Evolutionary conservation across 257 asterid genomes (phyloP), one percentile per base, ranked within the genome.

Genomic region (Lavandula angustifolia): DNA sequence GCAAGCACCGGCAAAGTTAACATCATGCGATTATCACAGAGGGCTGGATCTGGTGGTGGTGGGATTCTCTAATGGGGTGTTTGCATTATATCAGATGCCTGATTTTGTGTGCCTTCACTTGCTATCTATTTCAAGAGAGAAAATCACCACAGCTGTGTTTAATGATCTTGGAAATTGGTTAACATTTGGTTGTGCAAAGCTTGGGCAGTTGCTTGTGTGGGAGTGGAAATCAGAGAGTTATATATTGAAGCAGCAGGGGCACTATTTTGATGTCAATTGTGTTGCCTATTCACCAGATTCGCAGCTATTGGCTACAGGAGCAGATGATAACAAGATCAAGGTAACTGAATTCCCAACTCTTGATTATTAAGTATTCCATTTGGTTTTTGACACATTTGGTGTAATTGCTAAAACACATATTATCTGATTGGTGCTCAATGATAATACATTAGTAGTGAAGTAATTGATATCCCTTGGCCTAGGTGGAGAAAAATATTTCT

Each of bases 141-240:
- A 92, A 82, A 84, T 94, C 44, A 87, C 96, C 3, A 82, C 92
- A 0, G 92, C 92, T 0, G 83, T 81, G 48, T 94, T 94, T 74
- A 94, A 90, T 81, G 96, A 69, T 74, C 79, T 80, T 12, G 99
- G 99, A 49, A 90, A 94, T 67, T 94, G 99, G 99, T 76, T 94
- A 64, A 85, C 92, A 0, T 87, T 94, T 49, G 99, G 99, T 53
- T 89, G 97, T 69, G 96, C 96, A 5, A 85, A 78, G 89, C 94
- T 94, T 60, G 97, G 99, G 70, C 99, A 94, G 85, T 77, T 94
- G 85, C 95, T 90, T 49, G 99, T 94, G 54, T 90, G 99, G 99
- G 99, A 89, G 83, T 94, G 97, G 97, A 90, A 94, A 73, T 89
- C 97, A 2, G 99, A 94, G 83, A 94, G 87, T 77, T 85, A 90